Evolutionary conservation across 495 filamentous ascomycete genomes (phyloP), one percentile per base, ranked within the genome.

Genomic region (Penicillium cosmopolitanum): DNA sequence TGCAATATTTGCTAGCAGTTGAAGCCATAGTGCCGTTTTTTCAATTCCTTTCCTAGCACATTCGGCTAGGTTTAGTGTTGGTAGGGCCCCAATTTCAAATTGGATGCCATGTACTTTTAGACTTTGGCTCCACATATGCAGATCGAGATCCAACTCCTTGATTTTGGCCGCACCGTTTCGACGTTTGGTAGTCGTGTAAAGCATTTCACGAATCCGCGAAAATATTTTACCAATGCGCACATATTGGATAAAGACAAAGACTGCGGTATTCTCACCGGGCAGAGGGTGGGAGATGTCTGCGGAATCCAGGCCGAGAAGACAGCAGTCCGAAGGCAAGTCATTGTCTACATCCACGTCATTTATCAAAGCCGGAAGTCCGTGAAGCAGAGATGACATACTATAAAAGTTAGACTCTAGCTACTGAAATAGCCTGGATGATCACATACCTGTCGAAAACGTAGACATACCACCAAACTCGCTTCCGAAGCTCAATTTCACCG

Each of bases 401-500:
- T 52, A 2, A 56, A 23, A 16, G 21, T 48, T 48, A 48, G 33
- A n/a, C 3, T 9, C 11, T 28, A 34, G 31, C n/a, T 34, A 15
- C 50, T 3, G 10, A 0, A 15, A 35, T 38, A 18, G 1, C 1
- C 31, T 44, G 16, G 51, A 51, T 44, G 21, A 31, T 11, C 3
- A 51, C 42, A 23, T 63, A 63, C 61, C 44, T 55, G 31, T 63
- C 61, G 13, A 63, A 42, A 7, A 42, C 42, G 42, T 58, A 63
- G 15, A 63, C 46, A n/a, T n/a, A 58, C 61, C 61, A 63, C 61
- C 61, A 63, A n/a, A 63, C 9, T 18, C 61, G 50, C 51, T 63
- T 63, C 28, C 61, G 50, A 38, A 58, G 56, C 38, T 63, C 61
- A 6, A 55, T 57, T 35, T 63, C 61, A 1, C 61, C 50, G 3